Base-by-base conservation (phyloP, 2,329 filamentous ascomycete genomes). In the Colletotrichum zoysiae region DNA sequence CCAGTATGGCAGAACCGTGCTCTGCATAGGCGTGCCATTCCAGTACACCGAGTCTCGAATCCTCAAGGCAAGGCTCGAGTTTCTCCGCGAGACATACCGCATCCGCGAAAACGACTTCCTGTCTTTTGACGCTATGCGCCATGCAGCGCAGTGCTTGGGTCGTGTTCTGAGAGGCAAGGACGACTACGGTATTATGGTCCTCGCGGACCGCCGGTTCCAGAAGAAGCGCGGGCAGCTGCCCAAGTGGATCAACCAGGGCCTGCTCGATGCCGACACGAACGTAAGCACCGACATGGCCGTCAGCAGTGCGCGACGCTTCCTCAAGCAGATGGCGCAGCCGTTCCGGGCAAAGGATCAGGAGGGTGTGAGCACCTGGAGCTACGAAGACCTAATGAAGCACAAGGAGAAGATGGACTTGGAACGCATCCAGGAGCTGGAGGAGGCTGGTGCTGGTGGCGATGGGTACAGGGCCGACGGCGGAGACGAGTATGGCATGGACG, bases 121-220 rank as follows among this genome's bases (percentile, higher is more conserved):
- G 12, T 98, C 96, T 26, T 99, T 99, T 86, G 96, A 99, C 79
- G 96, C 96, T 30, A 99, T 99, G 95, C 91, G 96, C n/a, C 96
- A 99, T 80, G 96, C 96, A 18, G 95, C 96, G 0, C 96, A 99
- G 80, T 99, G 96, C 78, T 86, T 99, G 1, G 97, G 96, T 18
- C 95, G 96, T 79, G 96, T 99, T 55, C 85, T 99, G 74, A 89
- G 96, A 77, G 96, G 96, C 33, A 99, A 99, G 81, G 97, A 99
- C 79, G 96, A 99, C 82, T 99, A 99, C 81, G 96, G 96, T n/a
- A 94, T 99, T 85, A 99, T 99, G 96, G 95, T 99, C 5, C 87
- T 99, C 38, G 96, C 97, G 2, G 96, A 99, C 81, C 91, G 94
- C 53, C 90, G 96, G 23, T 99, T 98, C 81, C 92, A 94, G 79